Evolutionary conservation across 225 moss, liverwort and hornwort genomes (phyloP).

Genomic region (Polytrichum formosum): DNA sequence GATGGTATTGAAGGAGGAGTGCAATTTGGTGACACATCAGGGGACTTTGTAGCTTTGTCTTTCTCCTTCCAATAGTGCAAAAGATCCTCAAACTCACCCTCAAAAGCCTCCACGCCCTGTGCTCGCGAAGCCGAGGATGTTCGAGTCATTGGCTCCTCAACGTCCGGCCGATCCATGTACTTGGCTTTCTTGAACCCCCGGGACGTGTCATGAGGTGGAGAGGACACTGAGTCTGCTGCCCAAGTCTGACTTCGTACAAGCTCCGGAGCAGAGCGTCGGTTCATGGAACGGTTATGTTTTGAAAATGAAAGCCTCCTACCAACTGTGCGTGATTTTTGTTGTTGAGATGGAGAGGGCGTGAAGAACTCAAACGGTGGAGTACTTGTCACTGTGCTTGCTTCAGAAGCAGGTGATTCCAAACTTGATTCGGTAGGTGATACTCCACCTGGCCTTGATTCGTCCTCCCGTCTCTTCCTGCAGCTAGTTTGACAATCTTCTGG

Average conservation of each 20-base stretch:
- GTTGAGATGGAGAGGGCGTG: conserved; percentile 12
- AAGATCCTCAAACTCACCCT: conserved; percentile 14
- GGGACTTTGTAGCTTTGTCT: conserved; percentile 13
- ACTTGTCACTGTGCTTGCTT: conserved; percentile 23
- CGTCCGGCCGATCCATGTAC: not conserved
- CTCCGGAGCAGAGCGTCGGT: conserved; percentile 7
- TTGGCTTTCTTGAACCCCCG: conserved; percentile 14
- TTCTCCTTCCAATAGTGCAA: conserved; percentile 16
- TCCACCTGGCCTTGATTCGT: conserved; percentile 28
- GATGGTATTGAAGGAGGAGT: conserved; percentile 12
- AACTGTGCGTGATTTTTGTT: conserved; percentile 6
- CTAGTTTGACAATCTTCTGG: conserved; percentile 25
- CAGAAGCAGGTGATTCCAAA: conserved; percentile 21
- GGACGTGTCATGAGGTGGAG: conserved; percentile 6
- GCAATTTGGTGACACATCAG: not conserved
- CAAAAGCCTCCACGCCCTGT: conserved; percentile 13
- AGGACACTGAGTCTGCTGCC: conserved; percentile 8
- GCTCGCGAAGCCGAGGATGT: conserved; percentile 14
- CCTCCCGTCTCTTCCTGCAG: conserved; percentile 29
- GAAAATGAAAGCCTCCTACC: conserved; percentile 11
- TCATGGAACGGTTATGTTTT: conserved; percentile 8
- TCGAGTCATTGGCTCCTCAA: conserved; percentile 5
- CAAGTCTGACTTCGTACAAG: conserved; percentile 6
- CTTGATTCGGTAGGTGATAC: conserved; percentile 15
- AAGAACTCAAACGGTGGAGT: conserved; percentile 44